Evolutionary conservation across 805 yeast genomes (phyloP), one percentile per base, ranked within the genome.

Genomic region (Wickerhamiella siamensis): DNA sequence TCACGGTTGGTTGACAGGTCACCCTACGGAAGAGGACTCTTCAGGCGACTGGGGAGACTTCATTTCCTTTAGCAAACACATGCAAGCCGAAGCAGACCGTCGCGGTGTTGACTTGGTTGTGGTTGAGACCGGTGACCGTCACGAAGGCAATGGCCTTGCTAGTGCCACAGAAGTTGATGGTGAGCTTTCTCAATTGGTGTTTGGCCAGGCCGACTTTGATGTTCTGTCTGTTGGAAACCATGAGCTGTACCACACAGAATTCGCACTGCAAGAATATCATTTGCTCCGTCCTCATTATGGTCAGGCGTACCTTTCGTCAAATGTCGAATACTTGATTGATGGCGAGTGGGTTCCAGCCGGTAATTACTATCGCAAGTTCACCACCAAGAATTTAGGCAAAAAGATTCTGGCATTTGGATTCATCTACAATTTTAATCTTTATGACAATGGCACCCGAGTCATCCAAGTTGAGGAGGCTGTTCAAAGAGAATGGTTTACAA

Each of bases 21-120:
- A 42, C 32, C 24, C 41, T 14, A 36, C 40, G 21, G 46, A 45
- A 22, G 45, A 38, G 15, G 75, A 73, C 44, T 88, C 77, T 58
- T 71, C 78, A 31, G 91, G 83, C 4, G 83, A 87, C 57, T 88
- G 95, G 95, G 96, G 96, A 8, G 94, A 88, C 54, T 83, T 80
- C 45, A 55, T 81, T 3, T 75, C 87, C 0, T 87, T 88, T 55
- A 63, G 74, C 0, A 48, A 59, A 4, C 74, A 72, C 42, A 57
- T 87, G 51, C 63, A 65, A 27, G 47, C 53, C 0, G 51, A 54
- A 16, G 77, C 83, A 0, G 64, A 61, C 19, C 45, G 57, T 26
- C 36, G 65, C 9, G 69, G 67, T 1, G 74, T 67, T 16, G 97
- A 88, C 54, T 56, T 87, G 16, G 51, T 88, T 3, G 53, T 86